Evolutionary conservation across 2,329 filamentous ascomycete species (phyloP), one percentile per base, ranked within the genome.

Genomic region (Macrophomina pseudophaseolina): DNA sequence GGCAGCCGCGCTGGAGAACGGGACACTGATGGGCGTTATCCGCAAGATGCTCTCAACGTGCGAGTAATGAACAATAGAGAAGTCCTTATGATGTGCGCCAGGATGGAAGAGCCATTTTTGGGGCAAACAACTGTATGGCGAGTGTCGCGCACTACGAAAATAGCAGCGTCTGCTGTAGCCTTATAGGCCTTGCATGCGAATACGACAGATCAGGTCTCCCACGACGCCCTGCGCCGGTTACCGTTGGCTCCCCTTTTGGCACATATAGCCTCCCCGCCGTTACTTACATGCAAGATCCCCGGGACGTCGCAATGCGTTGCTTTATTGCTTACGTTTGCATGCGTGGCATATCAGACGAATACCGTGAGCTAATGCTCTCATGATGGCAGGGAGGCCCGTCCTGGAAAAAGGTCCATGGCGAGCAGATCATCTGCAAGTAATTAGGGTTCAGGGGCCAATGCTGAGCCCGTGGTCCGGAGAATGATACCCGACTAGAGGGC

Each of bases 21-120:
- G 92, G 66, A 96, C 92, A 1, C 82, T 99, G 68, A 93, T 92
- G 84, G 89, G 89, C 48, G 92, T 97, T 38, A 84, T 99, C 70
- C 89, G 92, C 76, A 97, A 95, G 80, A 98, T 99, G 95, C 85
- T 98, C 69, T 89, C 92, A 76, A 94, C 91, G 1, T 97, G 93
- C 79, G 85, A 87, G 70, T 92, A 76, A 80, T 28, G 51, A 56
- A 46, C 18, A 56, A 49, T 59, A 32, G 40, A 59, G 54, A 33
- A 46, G 54, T 28, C 7, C 40, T 38, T 62, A 48, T 62, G 58
- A 62, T 62, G n/a, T 49, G 46, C 58, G 58, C 44, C 58, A n/a
- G 58, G 42, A 49, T 48, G 58, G 33, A 35, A 30, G 38, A 18
- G 28, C 48, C 44, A 28, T 38, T 30, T 54, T 33, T n/a, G 49